Conservation (phyloP, 1,284 basidiomycete genomes). For the Sparassis latifolia region DNA sequence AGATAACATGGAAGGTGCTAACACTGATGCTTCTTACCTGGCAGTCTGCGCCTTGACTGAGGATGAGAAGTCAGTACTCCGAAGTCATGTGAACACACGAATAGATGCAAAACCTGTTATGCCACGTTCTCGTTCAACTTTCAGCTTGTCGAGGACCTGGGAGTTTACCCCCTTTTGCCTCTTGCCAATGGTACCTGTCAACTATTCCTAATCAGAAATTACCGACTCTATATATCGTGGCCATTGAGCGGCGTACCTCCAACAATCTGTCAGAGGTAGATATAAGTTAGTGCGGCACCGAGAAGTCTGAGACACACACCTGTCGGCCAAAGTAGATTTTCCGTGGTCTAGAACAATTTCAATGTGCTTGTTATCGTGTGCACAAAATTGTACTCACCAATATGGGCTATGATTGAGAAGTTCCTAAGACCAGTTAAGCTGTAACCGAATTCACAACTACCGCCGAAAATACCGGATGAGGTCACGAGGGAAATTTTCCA, state of each 20-base stretch:
- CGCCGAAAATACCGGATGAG: constrained; percentile 56
- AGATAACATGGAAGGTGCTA: not conserved
- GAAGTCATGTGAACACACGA: not conserved
- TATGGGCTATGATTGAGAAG: constrained; percentile 93
- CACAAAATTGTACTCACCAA: constrained; percentile 42
- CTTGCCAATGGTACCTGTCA: constrained; percentile 82
- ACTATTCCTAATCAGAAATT: constrained; percentile 33
- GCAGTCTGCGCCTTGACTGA: constrained; percentile 88
- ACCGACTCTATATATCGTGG: constrained; percentile 1
- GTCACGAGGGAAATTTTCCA: constrained; percentile 71
- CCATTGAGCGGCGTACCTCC: constrained; percentile 40
- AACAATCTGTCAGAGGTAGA: constrained; percentile 41
- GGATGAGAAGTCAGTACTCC: constrained; percentile 1
- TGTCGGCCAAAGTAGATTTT: constrained; percentile 88
- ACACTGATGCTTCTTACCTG: constrained; percentile 38
- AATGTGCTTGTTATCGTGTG: not conserved
- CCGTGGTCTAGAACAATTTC: constrained; percentile 58
- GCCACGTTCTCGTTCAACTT: constrained; percentile 93
- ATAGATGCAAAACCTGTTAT: constrained; percentile 61
- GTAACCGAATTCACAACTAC: not conserved
- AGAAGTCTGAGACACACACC: constrained; percentile 35
- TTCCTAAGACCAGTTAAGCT: constrained; percentile 46
- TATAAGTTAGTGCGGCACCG: not conserved
- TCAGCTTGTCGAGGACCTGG: constrained; percentile 93
- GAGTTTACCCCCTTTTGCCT: constrained; percentile 64